Base-by-base conservation (phyloP, 306 rosid species). In the Pyrus betulifolia region DNA sequence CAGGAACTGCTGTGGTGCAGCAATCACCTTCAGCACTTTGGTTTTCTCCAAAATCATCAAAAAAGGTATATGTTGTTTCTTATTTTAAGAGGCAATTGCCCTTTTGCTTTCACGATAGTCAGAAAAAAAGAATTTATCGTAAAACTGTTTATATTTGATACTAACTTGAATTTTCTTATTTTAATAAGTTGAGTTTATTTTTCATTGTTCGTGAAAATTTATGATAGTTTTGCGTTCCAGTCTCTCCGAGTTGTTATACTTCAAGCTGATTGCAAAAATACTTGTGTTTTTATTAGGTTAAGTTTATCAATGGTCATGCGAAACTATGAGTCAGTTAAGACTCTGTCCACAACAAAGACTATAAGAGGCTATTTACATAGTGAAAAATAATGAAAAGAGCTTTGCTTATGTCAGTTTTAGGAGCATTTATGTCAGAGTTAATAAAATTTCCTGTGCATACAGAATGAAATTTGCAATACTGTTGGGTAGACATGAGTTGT, bases 41-140 rank as follows among this genome's bases (percentile, higher is more conserved):
- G 97, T 92, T 95, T 85, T 63, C 81, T 33, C 38, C 97, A 60
- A 88, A 95, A 85, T 84, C 97, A 13, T 65, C 85, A 1, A 90
- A 89, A 82, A 92, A 90, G 83, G 97, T 90, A 69, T 33, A 45
- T 77, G 40, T 31, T 79, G 42, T 63, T 71, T 76, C 59, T 65
- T 7, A 2, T 45, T 28, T 59, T 13, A 30, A 25, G 3, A 9
- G 18, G 74, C 11, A 35, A 61, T 35, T 22, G 28, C 38, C 45
- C 18, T 46, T 68, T 19, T 66, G 38, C 66, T 64, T 35, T 49
- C 13, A 19, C 13, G 52, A 1, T 55, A 49, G 14, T 21, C 19
- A 25, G 49, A 33, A 44, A 19, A 33, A 38, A 27, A 3, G 22
- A 14, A 18, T 27, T 71, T 8, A 57, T 57, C 52, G 31, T 31